Evolutionary conservation across 805 yeast species (phyloP).

Genomic region (Zygosaccharomyces pseudorouxii): DNA sequence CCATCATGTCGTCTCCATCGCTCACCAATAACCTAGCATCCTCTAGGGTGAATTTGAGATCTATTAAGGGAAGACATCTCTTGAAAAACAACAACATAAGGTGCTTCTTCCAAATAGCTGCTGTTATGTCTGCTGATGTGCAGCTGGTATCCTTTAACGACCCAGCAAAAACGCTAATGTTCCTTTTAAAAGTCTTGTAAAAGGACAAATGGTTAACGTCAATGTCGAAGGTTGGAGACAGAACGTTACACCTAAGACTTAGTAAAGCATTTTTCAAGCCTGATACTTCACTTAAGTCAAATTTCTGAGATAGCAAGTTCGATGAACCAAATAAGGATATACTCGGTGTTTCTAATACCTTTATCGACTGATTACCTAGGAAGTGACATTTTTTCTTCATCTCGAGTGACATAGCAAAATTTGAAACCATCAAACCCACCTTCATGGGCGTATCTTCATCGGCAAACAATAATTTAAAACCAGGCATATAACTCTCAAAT

Average conservation of each 20-base stretch:
- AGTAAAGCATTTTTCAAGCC: constrained; percentile 33
- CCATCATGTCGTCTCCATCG: constrained; percentile 30
- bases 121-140: constrained; percentile 8
- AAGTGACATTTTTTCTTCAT: constrained; percentile 17
- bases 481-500: constrained; percentile 38
- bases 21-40: constrained; percentile 38
- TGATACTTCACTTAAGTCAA: constrained; percentile 23
- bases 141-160: constrained; percentile 13
- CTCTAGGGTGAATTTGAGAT: constrained; percentile 37
- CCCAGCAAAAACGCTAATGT: constrained; percentile 28
- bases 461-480: constrained; percentile 42
- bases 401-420: constrained; percentile 33
- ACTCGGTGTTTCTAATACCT: constrained; percentile 37
- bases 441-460: constrained; percentile 43
- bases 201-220: constrained; percentile 39
- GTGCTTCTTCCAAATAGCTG: constrained; percentile 9
- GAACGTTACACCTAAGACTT: constrained; percentile 38
- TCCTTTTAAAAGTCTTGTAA: constrained; percentile 30
- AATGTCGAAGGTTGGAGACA: constrained; percentile 44
- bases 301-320: constrained; percentile 37
- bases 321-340: constrained; percentile 38
- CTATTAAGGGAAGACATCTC: constrained; percentile 34
- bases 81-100: constrained; percentile 17
- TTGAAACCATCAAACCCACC: constrained; percentile 37
- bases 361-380: constrained; percentile 11